Evolutionary conservation across 148 eudicot species (phyloP).

Genomic region (Arctostaphylos glauca): DNA sequence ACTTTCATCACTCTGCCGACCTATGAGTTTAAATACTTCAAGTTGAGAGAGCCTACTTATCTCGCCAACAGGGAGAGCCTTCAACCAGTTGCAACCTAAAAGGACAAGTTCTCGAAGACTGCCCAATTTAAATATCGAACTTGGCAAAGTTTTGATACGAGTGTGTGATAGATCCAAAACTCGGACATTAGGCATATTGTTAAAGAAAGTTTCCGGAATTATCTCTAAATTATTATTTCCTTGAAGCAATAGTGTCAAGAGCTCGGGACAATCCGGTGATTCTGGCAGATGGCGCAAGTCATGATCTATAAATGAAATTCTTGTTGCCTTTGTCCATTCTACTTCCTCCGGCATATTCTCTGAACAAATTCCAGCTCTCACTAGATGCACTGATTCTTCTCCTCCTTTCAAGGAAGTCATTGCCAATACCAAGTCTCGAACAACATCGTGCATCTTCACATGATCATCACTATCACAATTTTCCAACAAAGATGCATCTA

Average conservation of each 20-base stretch:
- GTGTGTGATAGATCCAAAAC: slow-evolving; percentile 3
- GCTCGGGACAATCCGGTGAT: neutral
- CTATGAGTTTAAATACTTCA: neutral
- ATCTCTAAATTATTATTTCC: neutral
- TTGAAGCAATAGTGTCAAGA: slow-evolving; percentile 3
- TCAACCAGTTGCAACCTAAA: too few species aligned
- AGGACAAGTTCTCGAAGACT: too few species aligned
- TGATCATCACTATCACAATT: neutral
- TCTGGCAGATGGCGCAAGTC: neutral
- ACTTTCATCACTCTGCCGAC: neutral
- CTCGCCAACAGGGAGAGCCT: too few species aligned
- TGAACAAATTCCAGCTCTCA: too few species aligned
- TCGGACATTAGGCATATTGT: neutral
- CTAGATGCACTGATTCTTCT: too few species aligned
- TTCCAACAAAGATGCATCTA: neutral
- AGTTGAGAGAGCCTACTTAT: neutral
- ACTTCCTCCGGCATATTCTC: too few species aligned
- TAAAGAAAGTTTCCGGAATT: neutral
- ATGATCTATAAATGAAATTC: too few species aligned
- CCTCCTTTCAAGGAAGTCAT: neutral
- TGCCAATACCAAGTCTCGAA: neutral
- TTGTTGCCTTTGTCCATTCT: too few species aligned
- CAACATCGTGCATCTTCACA: neutral
- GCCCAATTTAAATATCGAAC: too few species aligned
- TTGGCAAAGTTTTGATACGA: too few species aligned